Conservation (phyloP, 164 flowering plant species). For the Liriodendron chinense region DNA sequence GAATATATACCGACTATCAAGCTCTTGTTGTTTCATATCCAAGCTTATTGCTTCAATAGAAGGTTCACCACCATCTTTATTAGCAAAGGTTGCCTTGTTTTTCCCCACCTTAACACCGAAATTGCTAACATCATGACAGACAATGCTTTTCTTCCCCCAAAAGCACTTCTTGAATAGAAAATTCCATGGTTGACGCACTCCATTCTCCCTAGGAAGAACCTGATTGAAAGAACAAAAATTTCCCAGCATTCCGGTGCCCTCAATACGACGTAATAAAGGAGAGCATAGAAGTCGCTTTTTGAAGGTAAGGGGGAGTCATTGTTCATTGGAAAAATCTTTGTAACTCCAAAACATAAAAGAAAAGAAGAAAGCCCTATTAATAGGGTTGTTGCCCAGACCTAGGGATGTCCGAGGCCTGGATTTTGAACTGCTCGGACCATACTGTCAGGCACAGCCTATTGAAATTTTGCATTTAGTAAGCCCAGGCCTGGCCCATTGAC, state of each 20-base stretch:
- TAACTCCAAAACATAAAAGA: background rate
- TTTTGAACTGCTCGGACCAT: background rate
- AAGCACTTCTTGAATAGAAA: slow-evolving; percentile 42
- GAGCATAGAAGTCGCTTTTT: too few relatives aligned
- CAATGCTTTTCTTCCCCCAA: slow-evolving; percentile 36
- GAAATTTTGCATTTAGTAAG: background rate
- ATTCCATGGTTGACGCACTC: slow-evolving; percentile 60
- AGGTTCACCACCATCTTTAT: slow-evolving; percentile 31
- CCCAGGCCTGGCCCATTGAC: background rate
- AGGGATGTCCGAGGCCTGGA: background rate
- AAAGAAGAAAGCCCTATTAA: background rate
- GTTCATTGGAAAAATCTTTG: background rate
- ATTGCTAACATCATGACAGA: slow-evolving; percentile 20
- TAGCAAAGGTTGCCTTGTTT: slow-evolving; percentile 15
- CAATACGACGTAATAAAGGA: background rate
- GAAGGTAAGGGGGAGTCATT: too few relatives aligned
- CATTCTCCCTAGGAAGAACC: slow-evolving; percentile 83
- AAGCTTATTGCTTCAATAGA: slow-evolving; percentile 78
- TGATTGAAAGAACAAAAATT: slow-evolving; percentile 19
- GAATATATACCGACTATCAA: slow-evolving; percentile 66
- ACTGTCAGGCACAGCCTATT: background rate
- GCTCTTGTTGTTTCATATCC: slow-evolving; percentile 96
- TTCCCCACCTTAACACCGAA: slow-evolving; percentile 18
- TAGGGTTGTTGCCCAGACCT: background rate
- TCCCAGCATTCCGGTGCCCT: background rate